Conservation (phyloP, 257 asterid species). For the Nicotiana tabacum region DNA sequence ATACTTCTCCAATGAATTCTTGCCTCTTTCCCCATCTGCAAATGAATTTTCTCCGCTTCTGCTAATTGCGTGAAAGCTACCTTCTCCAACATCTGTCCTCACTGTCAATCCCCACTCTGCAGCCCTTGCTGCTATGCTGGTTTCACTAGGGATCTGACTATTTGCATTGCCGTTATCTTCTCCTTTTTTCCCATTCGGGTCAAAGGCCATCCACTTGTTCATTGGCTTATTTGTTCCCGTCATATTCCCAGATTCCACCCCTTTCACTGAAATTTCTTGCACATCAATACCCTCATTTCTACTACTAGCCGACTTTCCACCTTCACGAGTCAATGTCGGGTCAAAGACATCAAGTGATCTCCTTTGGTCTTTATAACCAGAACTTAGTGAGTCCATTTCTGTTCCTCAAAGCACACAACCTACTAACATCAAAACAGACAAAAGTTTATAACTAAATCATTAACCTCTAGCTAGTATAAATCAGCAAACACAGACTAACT, state of each 20-base stretch:
- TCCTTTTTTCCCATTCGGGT: slow-evolving; percentile 18
- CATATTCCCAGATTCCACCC: slow-evolving; percentile 19
- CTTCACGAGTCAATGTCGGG: slow-evolving; percentile 26
- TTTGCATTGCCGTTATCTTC: neutral
- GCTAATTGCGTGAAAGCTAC: slow-evolving; percentile 49
- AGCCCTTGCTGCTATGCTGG: slow-evolving; percentile 54
- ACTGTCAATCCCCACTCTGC: slow-evolving; percentile 85
- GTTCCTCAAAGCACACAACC: slow-evolving; percentile 9
- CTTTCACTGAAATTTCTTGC: slow-evolving; percentile 26
- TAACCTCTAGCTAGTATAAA: neutral
- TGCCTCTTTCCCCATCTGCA: slow-evolving; percentile 45
- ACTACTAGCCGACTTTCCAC: slow-evolving; percentile 17
- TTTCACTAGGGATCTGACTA: slow-evolving; percentile 17
- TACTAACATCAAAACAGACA: slow-evolving; percentile 14
- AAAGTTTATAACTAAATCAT: neutral
- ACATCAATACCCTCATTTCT: slow-evolving; percentile 24
- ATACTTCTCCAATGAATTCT: slow-evolving; percentile 41
- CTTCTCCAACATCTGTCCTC: slow-evolving; percentile 54
- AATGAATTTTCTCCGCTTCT: slow-evolving; percentile 21
- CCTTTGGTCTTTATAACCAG: slow-evolving; percentile 19
- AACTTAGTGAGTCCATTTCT: slow-evolving; percentile 36
- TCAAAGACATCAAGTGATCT: slow-evolving; percentile 49
- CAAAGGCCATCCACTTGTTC: slow-evolving; percentile 83
- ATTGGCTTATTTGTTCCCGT: neutral
- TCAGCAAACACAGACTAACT: neutral